Evolutionary conservation across 306 rosid species (phyloP).

Genomic region (Begonia fuchsioides): DNA sequence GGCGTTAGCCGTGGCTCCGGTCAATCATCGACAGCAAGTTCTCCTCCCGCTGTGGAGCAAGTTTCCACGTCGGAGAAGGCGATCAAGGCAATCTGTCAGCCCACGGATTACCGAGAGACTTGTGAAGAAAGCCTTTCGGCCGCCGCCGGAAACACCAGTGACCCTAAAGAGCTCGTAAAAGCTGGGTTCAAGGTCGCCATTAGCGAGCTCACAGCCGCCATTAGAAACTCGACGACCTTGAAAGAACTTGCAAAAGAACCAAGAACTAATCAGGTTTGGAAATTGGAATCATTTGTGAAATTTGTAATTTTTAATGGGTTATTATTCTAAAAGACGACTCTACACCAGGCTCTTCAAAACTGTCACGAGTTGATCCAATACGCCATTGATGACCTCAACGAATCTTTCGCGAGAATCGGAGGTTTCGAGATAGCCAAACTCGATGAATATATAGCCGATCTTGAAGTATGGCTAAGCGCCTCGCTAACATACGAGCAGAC

Average conservation of each 20-base stretch:
- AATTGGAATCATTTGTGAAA: too few relatives aligned
- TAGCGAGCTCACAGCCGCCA: conserved; percentile 1
- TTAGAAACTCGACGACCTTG: conserved; percentile 17
- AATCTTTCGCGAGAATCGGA: conserved; percentile 15
- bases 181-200: conserved; percentile 10
- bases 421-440: conserved; percentile 14
- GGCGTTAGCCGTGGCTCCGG: conserved; percentile 14
- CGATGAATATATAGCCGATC: conserved; percentile 14
- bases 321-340: too few relatives aligned
- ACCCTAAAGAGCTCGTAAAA: conserved; percentile 16
- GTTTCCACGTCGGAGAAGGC: conserved; percentile 3
- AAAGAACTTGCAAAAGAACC: conserved; percentile 22
- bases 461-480: conserved; percentile 36
- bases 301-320: too few relatives aligned
- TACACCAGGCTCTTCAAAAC: conserved; percentile 21
- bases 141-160: not conserved
- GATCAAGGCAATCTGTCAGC: conserved; percentile 19
- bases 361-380: conserved; percentile 33
- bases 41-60: not conserved
- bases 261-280: conserved; percentile 13
- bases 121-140: conserved; percentile 19
- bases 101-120: conserved; percentile 26
- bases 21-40: not conserved
- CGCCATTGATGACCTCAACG: conserved; percentile 18
- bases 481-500: conserved; percentile 31